Evolutionary conservation across 164 flowering plant genomes (phyloP).

Genomic region (Dillenia turbinata): DNA sequence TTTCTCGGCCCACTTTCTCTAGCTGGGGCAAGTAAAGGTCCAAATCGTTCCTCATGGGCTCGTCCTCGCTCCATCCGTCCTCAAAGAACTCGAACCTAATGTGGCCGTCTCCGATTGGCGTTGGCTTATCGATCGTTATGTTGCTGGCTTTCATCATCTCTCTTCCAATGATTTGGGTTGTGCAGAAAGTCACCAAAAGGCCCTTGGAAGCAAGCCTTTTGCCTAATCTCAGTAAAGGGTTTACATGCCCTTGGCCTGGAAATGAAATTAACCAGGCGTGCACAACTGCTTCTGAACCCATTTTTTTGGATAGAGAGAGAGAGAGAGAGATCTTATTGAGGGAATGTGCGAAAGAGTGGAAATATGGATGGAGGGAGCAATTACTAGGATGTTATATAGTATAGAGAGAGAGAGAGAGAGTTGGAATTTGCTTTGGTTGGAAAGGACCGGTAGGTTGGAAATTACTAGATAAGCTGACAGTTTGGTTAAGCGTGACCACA

Average conservation of each 20-base stretch:
- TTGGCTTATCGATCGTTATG: constrained; percentile 17
- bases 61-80: constrained; percentile 45
- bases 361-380: no score
- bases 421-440: no score
- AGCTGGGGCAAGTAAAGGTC: constrained; percentile 35
- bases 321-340: no score
- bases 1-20: constrained; percentile 31
- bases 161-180: constrained; percentile 32
- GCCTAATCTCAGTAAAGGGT: constrained; percentile 61
- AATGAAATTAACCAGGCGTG: constrained; percentile 61
- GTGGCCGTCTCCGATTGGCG: constrained; percentile 45
- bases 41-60: constrained; percentile 28
- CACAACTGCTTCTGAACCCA: constrained; percentile 19
- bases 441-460: no score
- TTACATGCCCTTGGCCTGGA: constrained; percentile 67
- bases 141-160: constrained; percentile 34
- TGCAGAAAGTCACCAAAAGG: constrained; percentile 51
- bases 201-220: constrained; percentile 57
- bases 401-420: no score
- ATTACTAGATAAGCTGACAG: no score
- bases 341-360: no score
- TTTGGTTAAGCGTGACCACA: no score
- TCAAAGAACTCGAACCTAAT: constrained; percentile 64
- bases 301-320: background rate
- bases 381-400: no score